Conservation (phyloP, 1,139 yeast species). For the Hyphopichia wangnamkhiaoensis region DNA sequence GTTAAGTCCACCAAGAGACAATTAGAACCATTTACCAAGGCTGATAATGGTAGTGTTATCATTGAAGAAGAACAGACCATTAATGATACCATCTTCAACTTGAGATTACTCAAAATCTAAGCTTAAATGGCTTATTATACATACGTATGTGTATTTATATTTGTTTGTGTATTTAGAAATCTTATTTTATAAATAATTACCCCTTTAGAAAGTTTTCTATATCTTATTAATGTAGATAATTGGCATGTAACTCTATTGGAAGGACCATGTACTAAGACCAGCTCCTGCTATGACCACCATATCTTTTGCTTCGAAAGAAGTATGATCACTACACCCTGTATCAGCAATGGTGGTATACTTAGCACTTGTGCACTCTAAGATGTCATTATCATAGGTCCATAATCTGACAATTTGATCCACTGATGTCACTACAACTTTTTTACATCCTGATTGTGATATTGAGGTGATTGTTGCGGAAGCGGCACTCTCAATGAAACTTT, state of each 20-base stretch:
- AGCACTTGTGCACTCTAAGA: conserved; percentile 39
- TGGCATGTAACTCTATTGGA: background rate
- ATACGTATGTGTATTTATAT: background rate
- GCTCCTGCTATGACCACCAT: conserved; percentile 67
- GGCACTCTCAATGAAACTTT: conserved; percentile 50
- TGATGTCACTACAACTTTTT: conserved; percentile 49
- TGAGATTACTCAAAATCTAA: conserved; percentile 72
- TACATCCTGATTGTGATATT: conserved; percentile 31
- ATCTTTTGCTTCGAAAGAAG: conserved; percentile 20
- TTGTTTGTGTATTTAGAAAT: conserved; percentile 9
- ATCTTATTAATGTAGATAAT: conserved; percentile 15
- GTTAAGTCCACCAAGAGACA: conserved; percentile 76
- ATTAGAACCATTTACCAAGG: conserved; percentile 41
- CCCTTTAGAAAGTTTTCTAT: conserved; percentile 1
- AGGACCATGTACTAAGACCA: conserved; percentile 59
- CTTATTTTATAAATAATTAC: conserved; percentile 5
- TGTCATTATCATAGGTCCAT: conserved; percentile 50
- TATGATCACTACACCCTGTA: conserved; percentile 68
- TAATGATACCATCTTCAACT: conserved; percentile 78
- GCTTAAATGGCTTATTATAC: too few species aligned
- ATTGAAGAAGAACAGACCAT: conserved; percentile 91
- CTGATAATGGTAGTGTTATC: conserved; percentile 49
- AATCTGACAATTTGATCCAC: conserved; percentile 77
- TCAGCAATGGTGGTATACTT: conserved; percentile 84
- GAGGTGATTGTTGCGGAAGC: conserved; percentile 89